Percentiles rank a stretch among this genome's conserved stretches.
phyloP scores from a whole-genome alignment of 768 basidiomycete genomes.

The Clathrus columnatus region DNA sequence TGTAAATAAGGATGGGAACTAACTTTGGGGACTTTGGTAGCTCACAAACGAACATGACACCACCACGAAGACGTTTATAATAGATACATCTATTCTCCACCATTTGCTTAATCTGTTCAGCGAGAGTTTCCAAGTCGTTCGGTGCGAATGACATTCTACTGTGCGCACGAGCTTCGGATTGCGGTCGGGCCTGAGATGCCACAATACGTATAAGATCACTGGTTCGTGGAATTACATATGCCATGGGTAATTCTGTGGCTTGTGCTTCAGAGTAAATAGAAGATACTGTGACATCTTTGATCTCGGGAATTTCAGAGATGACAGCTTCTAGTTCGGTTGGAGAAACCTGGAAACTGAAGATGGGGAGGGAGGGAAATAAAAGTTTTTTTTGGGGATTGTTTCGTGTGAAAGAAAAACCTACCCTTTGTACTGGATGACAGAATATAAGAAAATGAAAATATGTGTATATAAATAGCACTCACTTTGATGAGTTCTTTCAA shows the following conservation, averaged over 20 bases:
- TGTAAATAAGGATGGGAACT: neutral
- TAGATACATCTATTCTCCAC: conserved; percentile 1
- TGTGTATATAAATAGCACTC: neutral
- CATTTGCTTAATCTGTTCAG: neutral
- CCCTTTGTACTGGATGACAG: conserved; percentile 3
- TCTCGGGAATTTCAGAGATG: conserved; percentile 19
- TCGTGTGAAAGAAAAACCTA: conserved; percentile 40
- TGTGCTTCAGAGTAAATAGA: conserved; percentile 1
- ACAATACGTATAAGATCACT: neutral
- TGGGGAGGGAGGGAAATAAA: neutral
- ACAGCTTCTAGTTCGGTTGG: conserved; percentile 27
- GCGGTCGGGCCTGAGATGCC: neutral
- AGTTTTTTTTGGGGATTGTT: neutral
- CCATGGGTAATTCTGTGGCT: conserved; percentile 3
- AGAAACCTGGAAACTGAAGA: conserved; percentile 18
- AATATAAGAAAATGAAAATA: neutral
- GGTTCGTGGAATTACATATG: neutral
- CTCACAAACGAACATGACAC: neutral
- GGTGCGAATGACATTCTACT: no score
- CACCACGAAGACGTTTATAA: conserved; percentile 3
- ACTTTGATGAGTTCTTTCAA: conserved; percentile 6
- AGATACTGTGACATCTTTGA: conserved; percentile 18
- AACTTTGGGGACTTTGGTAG: conserved; percentile 1
- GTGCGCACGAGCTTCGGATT: neutral
- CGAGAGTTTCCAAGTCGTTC: conserved; percentile 1